Evolutionary conservation across 164 flowering plant species (phyloP).

Genomic region (Cinnamomum chago): DNA sequence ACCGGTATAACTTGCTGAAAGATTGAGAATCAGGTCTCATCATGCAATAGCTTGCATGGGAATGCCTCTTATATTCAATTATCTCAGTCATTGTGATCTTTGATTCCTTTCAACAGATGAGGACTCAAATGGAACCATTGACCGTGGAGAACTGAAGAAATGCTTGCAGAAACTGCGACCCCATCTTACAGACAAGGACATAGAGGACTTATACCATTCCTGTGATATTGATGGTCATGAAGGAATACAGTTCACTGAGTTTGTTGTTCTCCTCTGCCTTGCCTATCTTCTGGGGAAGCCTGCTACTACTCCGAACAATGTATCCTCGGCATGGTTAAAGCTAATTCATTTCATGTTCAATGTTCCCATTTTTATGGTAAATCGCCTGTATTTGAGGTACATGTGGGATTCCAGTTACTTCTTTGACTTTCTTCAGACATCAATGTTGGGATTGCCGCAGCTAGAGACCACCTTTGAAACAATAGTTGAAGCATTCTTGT

Average conservation of each 20-base stretch:
- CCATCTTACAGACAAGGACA: constrained; percentile 43
- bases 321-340: constrained; percentile 12
- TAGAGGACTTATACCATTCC: constrained; percentile 48
- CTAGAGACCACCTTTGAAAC: constrained; percentile 60
- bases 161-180: constrained; percentile 49
- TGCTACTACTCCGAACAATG: constrained; percentile 24
- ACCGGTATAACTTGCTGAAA: too few relatives aligned
- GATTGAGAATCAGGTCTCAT: not conserved
- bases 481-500: constrained; percentile 63
- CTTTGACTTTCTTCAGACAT: constrained; percentile 32
- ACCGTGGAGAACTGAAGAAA: constrained; percentile 51
- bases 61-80: not conserved
- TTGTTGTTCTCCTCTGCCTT: constrained; percentile 70
- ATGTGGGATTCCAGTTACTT: constrained; percentile 4
- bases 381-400: not conserved
- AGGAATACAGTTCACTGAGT: constrained; percentile 68
- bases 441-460: constrained; percentile 37
- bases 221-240: constrained; percentile 57
- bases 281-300: constrained; percentile 53
- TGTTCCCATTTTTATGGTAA: not conserved
- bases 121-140: constrained; percentile 57
- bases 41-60: not conserved
- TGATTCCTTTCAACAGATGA: constrained; percentile 33
- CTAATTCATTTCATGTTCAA: not conserved
- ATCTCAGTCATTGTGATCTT: not conserved